These are phyloP conservation scores for Porphyra umbilicalis DNA, from an alignment of 31 red algal species.

Conservation along the genomic window DNA sequence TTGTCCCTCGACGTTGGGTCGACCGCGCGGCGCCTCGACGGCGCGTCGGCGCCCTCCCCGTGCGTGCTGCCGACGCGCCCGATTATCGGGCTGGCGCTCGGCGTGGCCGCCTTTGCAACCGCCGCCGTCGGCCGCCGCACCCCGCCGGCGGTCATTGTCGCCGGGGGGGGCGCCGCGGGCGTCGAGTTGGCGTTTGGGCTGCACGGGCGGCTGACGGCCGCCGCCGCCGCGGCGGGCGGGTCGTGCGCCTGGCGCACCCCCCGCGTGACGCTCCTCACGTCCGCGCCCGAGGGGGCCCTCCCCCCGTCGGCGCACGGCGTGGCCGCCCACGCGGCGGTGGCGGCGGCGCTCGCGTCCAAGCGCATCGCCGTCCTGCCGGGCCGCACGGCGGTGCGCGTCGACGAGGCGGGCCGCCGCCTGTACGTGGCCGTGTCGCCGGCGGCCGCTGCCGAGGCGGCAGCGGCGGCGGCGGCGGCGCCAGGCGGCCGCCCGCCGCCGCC, in stretches of 20 bases:
- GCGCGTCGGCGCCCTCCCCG: background rate
- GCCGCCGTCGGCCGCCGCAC: background rate
- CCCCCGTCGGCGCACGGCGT: constrained; percentile 1
- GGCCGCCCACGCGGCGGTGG: constrained; percentile 10
- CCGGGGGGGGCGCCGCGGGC: constrained; percentile 85
- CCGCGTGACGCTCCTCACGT: background rate
- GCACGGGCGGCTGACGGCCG: constrained; percentile 21
- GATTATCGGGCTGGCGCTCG: constrained; percentile 20
- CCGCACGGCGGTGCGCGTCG: background rate
- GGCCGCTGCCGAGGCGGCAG: background rate
- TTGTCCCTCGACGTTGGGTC: constrained; percentile 77
- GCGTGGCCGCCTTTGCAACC: background rate
- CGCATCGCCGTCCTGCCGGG: constrained; percentile 7
- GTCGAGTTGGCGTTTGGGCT: constrained; percentile 72
- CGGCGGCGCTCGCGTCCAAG: constrained; percentile 23
- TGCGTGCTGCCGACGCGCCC: constrained; percentile 49
- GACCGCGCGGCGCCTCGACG: background rate
- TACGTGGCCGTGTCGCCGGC: constrained; percentile 5
- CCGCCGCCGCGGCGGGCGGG: constrained; percentile 3
- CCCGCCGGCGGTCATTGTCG: constrained; percentile 21
- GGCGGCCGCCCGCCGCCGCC: too few relatives aligned
- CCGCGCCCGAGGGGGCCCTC: background rate
- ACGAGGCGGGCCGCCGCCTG: background rate
- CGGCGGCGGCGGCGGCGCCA: too few relatives aligned
- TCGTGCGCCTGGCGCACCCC: constrained; percentile 7